Evolutionary conservation across 495 filamentous ascomycete genomes (phyloP).

Genomic region (Sabuloglossum arenarium): DNA sequence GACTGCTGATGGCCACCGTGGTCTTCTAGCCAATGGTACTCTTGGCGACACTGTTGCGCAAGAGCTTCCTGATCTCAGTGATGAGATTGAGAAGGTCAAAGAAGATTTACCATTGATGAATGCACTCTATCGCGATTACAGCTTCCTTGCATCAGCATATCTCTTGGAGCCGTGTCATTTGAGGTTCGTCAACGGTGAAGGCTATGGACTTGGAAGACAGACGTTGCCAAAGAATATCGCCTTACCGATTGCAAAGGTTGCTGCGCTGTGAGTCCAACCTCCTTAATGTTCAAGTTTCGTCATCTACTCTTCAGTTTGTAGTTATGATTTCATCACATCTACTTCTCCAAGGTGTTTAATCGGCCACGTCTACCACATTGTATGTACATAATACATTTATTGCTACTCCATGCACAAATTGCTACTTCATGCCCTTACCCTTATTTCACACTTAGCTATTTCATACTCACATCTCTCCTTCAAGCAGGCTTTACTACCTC

Average conservation of each 20-base stretch:
- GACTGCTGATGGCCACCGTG: conserved; percentile 43
- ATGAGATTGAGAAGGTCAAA: conserved; percentile 44
- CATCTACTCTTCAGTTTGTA: too few species aligned
- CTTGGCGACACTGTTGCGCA: conserved; percentile 45
- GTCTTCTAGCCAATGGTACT: conserved; percentile 49
- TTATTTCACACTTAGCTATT: too few species aligned
- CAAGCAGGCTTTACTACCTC: too few species aligned
- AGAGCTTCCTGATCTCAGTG: conserved; percentile 55
- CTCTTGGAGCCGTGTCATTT: conserved; percentile 87
- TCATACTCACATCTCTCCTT: too few species aligned
- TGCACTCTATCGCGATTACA: conserved; percentile 75
- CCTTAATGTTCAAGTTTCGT: not conserved
- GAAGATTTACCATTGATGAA: conserved; percentile 54
- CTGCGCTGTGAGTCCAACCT: conserved; percentile 44
- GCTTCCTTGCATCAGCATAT: conserved; percentile 72
- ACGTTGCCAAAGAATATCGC: conserved; percentile 48
- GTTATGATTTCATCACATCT: too few species aligned
- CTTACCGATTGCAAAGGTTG: conserved; percentile 54
- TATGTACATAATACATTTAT: too few species aligned
- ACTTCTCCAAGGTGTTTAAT: too few species aligned
- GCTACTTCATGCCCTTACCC: too few species aligned
- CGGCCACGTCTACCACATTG: too few species aligned
- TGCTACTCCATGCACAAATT: too few species aligned
- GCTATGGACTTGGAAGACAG: conserved; percentile 56
- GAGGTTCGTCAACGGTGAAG: conserved; percentile 39